Percentiles rank a stretch among this genome's conserved stretches.
phyloP scores from a whole-genome alignment of 805 yeast genomes.

The Zygosaccharomyces bisporus region DNA sequence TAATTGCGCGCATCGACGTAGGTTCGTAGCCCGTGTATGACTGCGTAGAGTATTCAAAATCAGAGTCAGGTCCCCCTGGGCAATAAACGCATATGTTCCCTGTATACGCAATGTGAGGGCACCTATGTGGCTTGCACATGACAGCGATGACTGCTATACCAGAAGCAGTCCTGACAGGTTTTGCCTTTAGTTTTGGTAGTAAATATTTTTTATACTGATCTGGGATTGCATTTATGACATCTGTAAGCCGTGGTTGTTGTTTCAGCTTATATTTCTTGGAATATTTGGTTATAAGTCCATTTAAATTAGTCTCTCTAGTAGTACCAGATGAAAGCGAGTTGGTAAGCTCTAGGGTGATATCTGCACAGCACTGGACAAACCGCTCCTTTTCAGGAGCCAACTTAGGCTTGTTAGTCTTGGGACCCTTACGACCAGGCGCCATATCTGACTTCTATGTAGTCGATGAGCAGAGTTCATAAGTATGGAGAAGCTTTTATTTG shows the following conservation, averaged over 20 bases:
- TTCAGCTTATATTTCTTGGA: conserved; percentile 89
- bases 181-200: conserved; percentile 93
- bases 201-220: conserved; percentile 91
- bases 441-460: conserved; percentile 13
- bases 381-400: conserved; percentile 90
- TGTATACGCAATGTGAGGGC: conserved; percentile 98
- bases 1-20: conserved; percentile 97
- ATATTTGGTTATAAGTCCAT: conserved; percentile 78
- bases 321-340: conserved; percentile 61
- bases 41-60: conserved; percentile 96
- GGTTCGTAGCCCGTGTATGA: conserved; percentile 99
- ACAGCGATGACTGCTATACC: conserved; percentile 99
- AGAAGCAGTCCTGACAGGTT: conserved; percentile 96
- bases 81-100: conserved; percentile 98
- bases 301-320: conserved; percentile 59
- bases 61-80: conserved; percentile 99
- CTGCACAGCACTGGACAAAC: conserved; percentile 88
- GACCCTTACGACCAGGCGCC: conserved; percentile 37
- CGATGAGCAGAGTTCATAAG: conserved; percentile 8
- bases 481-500: not conserved
- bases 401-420: conserved; percentile 51
- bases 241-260: conserved; percentile 91
- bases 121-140: conserved; percentile 98
- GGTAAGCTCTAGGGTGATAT: conserved; percentile 81
- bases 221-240: conserved; percentile 91